Conservation (phyloP, 768 basidiomycete species). For the Chlorophyllum brunneum region DNA sequence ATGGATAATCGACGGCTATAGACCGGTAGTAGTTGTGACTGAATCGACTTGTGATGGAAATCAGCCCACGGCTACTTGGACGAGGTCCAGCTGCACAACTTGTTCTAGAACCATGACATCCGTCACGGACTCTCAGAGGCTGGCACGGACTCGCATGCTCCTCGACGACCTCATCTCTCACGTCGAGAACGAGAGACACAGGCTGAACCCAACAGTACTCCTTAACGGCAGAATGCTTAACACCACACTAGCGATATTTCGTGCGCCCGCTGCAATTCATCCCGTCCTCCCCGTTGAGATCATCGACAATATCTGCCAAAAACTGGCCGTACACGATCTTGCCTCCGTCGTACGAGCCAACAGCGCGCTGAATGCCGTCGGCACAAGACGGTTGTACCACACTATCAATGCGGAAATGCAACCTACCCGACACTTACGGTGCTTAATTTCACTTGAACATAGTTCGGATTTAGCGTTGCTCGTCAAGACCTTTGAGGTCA, state of each 20-base stretch:
- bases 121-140: not conserved
- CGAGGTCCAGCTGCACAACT: not conserved
- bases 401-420: constrained; percentile 5
- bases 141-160: constrained; percentile 9
- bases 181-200: constrained; percentile 10
- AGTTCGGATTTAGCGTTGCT: constrained; percentile 33
- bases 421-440: constrained; percentile 22
- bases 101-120: constrained; percentile 1
- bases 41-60: too few relatives aligned
- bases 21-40: too few relatives aligned
- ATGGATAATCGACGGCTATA: not conserved
- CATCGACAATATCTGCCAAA: constrained; percentile 21
- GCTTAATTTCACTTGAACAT: constrained; percentile 36
- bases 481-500: constrained; percentile 45
- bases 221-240: not conserved
- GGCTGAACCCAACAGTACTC: not conserved
- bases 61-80: too few relatives aligned
- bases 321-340: constrained; percentile 21
- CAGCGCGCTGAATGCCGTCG: constrained; percentile 20
- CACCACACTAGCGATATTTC: not conserved
- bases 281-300: constrained; percentile 25
- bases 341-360: constrained; percentile 17
- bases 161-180: constrained; percentile 11
- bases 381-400: constrained; percentile 23
- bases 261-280: not conserved